Evolutionary conservation across 2,329 filamentous ascomycete genomes (phyloP), one percentile per base, ranked within the genome.

Genomic region (Knoxdaviesia capensis): DNA sequence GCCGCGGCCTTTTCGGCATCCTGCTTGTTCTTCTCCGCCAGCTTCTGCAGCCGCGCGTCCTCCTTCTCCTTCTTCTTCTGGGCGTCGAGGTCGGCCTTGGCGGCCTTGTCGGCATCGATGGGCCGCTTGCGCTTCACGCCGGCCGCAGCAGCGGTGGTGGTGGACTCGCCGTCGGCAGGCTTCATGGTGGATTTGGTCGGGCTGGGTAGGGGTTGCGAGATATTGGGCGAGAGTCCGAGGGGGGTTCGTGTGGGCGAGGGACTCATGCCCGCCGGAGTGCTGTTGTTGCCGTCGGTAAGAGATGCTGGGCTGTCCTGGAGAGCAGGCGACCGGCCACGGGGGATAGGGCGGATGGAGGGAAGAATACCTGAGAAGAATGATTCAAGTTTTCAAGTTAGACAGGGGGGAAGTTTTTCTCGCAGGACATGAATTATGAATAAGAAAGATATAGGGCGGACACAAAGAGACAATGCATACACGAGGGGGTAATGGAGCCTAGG

Each of bases 71-170:
- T 56, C 42, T 55, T 55, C 44, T 60, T 58, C 34, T 55, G 51
- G 0, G 53, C 54, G 1, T 53, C 51, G 35, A 62, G 62, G 31
- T 58, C 60, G 33, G 59, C 59, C 29, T 51, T 50, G 6, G 58
- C 58, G 29, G 53, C 54, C 36, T 59, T 63, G 46, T 66, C 63
- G 9, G 54, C 57, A 1, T 56, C 46, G 3, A 61, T 68, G 11
- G 64, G 52, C 6, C 59, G 58, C 48, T 65, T 66, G 41, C 56
- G 56, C 48, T 68, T 71, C 30, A 57, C 49, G 2, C 57, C 48
- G 4, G 55, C 52, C 31, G 54, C 54, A 41, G 45, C 43, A 8
- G 46, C 33, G 32, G n/a, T 32, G 31, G 30, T 44, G 30, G 43
- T 6, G 20, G 20, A 20, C 20, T 20, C 20, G 20, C 20, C 20